These are phyloP conservation scores for Trypanosoma congolense DNA, from an alignment of 208 protist species.

Conservation along the genomic window DNA sequence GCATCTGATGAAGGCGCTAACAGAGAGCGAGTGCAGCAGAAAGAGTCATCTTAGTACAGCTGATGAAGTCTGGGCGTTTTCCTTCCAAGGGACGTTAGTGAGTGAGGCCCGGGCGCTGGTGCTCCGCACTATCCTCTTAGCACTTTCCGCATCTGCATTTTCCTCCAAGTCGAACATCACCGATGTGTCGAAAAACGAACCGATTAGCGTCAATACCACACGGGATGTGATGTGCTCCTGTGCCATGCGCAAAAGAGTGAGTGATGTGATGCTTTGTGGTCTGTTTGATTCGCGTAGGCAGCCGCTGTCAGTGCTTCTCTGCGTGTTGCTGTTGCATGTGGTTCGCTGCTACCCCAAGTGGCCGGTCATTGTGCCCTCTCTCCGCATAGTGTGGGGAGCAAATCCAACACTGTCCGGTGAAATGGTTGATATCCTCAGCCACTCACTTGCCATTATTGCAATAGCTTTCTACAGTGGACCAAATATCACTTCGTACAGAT, in stretches of 20 bases:
- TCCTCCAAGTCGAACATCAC: background rate
- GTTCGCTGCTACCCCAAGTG: constrained; percentile 19
- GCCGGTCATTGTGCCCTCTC: background rate
- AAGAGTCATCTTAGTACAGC: background rate
- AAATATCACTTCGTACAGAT: background rate
- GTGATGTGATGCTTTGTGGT: constrained; percentile 2
- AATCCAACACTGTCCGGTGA: background rate
- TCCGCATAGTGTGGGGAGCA: background rate
- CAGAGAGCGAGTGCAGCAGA: background rate
- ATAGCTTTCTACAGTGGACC: constrained; percentile 12
- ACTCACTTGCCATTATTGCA: constrained; percentile 16
- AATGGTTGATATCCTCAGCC: constrained; percentile 5
- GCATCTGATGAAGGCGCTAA: background rate
- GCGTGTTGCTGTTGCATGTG: constrained; percentile 10
- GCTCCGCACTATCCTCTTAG: constrained; percentile 14
- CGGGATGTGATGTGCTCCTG: background rate
- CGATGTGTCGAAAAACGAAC: background rate
- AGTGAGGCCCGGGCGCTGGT: constrained; percentile 6
- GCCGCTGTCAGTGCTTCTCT: background rate
- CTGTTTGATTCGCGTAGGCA: constrained; percentile 4
- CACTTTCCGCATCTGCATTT: constrained; percentile 14
- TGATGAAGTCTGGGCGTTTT: background rate
- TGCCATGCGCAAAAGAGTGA: background rate
- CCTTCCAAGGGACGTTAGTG: background rate
- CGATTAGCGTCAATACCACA: background rate